Base-by-base conservation (phyloP, 177 flowering plant genomes). In the Tripterygium wilfordii region DNA sequence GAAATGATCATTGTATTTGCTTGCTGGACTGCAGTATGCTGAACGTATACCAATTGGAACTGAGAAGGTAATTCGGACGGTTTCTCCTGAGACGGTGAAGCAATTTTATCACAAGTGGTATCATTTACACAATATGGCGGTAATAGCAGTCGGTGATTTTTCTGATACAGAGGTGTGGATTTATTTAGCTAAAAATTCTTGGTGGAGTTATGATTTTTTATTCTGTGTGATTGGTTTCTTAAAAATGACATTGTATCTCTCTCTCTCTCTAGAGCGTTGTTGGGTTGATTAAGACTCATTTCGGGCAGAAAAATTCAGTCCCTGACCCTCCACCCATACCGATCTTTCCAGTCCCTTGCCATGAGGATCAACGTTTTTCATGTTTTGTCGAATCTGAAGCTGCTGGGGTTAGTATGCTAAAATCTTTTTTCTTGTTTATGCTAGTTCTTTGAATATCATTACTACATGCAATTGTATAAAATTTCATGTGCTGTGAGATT, bases 341-440 rank as follows among this genome's bases (percentile, higher is more conserved):
- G 44, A 46, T 48, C 24, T 87, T 69, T 66, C 71, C 67, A 31
- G 80, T 87, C 51, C 95, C 92, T 61, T 64, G 88, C 42, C 98
- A 87, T 51, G 66, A 67, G 21, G 86, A 78, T 61, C 91, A 95
- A 19, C 89, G 88, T 2, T 80, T 76, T 74, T 91, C 96, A 55
- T 85, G 82, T 63, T 83, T 85, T 54, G 77, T 79, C 52, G 98
- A 91, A 67, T 83, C 96, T 57, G 98, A 91, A 75, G 95, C 95
- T 62, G 84, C 88, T 55, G 95, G 95, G 85, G 98, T 90, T 36
- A 76, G 87, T 75, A 36, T 13, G 5, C 1, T 43, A 5, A 8
- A 26, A 22, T 17, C 36, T 13, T 23, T 14, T 6, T 19, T 21
- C 2, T 31, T 38, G 14, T 25, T 53, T 29, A 15, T 35, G 12